Percentiles rank a stretch among this genome's conserved stretches.
Conservation (phyloP, 2,329 filamentous ascomycete genomes). For the Tothia fuscella region DNA sequence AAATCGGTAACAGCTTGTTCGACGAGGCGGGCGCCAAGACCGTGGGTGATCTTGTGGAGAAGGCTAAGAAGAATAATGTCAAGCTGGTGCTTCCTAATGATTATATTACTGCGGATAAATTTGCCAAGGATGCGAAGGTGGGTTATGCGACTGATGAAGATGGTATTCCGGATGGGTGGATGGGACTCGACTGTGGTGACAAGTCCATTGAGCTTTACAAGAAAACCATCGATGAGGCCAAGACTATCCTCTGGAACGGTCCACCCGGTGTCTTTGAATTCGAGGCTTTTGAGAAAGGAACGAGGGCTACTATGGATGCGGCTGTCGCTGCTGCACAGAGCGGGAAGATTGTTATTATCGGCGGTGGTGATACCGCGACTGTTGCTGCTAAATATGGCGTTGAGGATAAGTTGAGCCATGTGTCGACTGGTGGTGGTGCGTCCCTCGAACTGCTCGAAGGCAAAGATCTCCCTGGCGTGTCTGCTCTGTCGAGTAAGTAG, state of each 20-base stretch:
- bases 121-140: constrained; percentile 69
- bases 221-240: constrained; percentile 70
- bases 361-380: constrained; percentile 94
- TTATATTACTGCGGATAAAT: constrained; percentile 94
- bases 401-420: constrained; percentile 95
- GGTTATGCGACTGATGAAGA: constrained; percentile 73
- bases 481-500: constrained; percentile 71
- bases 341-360: constrained; percentile 96
- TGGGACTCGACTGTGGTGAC: constrained; percentile 90
- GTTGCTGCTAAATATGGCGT: constrained; percentile 95
- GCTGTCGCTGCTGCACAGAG: constrained; percentile 68
- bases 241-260: constrained; percentile 99
- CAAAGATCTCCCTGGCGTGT: constrained; percentile 91
- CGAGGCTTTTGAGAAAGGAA: constrained; percentile 83
- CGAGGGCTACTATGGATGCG: constrained; percentile 82
- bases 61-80: constrained; percentile 94
- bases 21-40: constrained; percentile 92
- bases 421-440: constrained; percentile 92
- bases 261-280: constrained; percentile 97
- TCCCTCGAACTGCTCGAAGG: constrained; percentile 94
- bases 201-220: constrained; percentile 84
- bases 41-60: constrained; percentile 74
- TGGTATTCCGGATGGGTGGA: constrained; percentile 93
- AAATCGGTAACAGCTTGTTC: constrained; percentile 84
- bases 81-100: constrained; percentile 90